Conservation (phyloP, 768 basidiomycete genomes). For the Suillus decipiens region DNA sequence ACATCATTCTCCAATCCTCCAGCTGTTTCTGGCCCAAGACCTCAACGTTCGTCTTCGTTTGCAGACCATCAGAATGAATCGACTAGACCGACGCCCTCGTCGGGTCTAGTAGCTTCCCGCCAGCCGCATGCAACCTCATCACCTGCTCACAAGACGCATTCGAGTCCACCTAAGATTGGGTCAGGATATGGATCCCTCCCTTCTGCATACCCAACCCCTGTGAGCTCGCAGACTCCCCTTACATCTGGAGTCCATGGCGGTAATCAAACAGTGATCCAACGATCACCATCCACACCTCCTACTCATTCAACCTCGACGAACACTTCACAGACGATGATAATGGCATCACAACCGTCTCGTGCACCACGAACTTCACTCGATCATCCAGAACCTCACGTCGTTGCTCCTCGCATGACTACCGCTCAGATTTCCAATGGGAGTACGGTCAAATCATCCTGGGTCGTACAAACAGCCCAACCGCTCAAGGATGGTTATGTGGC, state of each 20-base stretch:
- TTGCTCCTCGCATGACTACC: conserved; percentile 16
- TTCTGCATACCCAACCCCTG: conserved; percentile 29
- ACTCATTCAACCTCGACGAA: conserved; percentile 25
- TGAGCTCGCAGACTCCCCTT: conserved; percentile 15
- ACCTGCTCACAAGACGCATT: conserved; percentile 16
- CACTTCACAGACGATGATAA: conserved; percentile 19
- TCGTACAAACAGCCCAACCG: conserved; percentile 31
- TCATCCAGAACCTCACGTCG: conserved; percentile 13
- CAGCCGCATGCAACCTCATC: conserved; percentile 25
- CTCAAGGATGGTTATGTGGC: conserved; percentile 21
- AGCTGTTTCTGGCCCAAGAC: conserved; percentile 29
- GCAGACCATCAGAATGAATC: conserved; percentile 25
- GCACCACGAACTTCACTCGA: neutral
- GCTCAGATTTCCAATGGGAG: conserved; percentile 18
- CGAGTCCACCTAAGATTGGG: conserved; percentile 19
- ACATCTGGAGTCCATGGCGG: conserved; percentile 16
- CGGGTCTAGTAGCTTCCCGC: conserved; percentile 9
- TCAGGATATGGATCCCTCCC: conserved; percentile 13
- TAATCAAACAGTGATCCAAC: conserved; percentile 18
- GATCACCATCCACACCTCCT: conserved; percentile 21
- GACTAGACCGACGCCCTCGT: neutral
- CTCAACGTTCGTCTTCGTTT: conserved; percentile 31
- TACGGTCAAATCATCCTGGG: conserved; percentile 33
- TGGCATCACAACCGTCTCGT: conserved; percentile 32
- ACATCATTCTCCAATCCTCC: conserved; percentile 24